Conservation (phyloP, 805 yeast genomes). For the Candida glaebosa region DNA sequence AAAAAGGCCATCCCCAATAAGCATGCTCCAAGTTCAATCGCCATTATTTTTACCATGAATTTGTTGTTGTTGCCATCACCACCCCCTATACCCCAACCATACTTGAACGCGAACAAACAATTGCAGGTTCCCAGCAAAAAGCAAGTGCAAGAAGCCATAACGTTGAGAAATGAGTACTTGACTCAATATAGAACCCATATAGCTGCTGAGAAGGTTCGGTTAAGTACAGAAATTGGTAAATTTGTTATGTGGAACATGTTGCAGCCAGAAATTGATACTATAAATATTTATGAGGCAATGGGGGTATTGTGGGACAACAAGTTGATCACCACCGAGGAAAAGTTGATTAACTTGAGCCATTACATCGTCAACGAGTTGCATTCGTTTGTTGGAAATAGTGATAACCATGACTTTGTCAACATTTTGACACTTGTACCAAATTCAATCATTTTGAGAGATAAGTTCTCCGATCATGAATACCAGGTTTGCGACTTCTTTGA, state of each 20-base stretch:
- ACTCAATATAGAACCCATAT: conserved; percentile 36
- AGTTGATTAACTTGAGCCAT: conserved; percentile 13
- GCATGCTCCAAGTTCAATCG: conserved; percentile 26
- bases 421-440: conserved; percentile 13
- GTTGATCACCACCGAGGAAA: conserved; percentile 3
- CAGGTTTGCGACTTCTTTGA: conserved; percentile 5
- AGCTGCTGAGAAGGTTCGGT: conserved; percentile 39
- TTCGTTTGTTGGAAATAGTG: conserved; percentile 13
- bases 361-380: conserved; percentile 18
- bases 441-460: conserved; percentile 5
- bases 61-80: conserved; percentile 33
- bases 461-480: background rate
- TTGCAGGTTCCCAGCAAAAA: conserved; percentile 35
- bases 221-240: conserved; percentile 32
- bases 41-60: conserved; percentile 27
- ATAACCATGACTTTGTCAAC: conserved; percentile 9
- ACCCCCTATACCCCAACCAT: conserved; percentile 43
- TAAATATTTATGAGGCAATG: conserved; percentile 20
- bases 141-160: conserved; percentile 27
- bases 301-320: conserved; percentile 20
- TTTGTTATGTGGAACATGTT: conserved; percentile 27
- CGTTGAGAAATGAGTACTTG: conserved; percentile 35
- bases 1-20: conserved; percentile 9
- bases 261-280: conserved; percentile 13
- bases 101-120: conserved; percentile 37